These are phyloP conservation scores for Schoenoplectus triqueter DNA, from an alignment of 202 grass and related monocot genomes.

Conservation along the genomic window DNA sequence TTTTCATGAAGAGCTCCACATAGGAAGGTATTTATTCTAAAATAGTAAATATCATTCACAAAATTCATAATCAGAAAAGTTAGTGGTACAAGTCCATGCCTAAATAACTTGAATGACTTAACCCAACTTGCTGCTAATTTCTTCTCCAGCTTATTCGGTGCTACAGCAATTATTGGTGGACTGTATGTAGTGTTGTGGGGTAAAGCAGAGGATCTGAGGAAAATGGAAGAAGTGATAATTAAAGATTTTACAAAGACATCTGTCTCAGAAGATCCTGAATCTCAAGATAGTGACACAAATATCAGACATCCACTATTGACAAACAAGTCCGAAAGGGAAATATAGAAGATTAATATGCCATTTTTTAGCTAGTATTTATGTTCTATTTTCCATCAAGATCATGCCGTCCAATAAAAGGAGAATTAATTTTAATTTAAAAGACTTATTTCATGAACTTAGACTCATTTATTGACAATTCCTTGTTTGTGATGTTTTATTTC, in stretches of 20 bases:
- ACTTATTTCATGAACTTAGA: too few relatives aligned
- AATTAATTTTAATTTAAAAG: too few relatives aligned
- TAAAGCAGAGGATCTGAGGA: constrained; percentile 57
- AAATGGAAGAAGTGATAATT: not conserved
- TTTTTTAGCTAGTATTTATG: constrained; percentile 9
- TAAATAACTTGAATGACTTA: not conserved
- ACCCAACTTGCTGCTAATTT: not conserved
- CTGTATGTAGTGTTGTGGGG: constrained; percentile 76
- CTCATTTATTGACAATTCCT: too few relatives aligned
- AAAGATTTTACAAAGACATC: constrained; percentile 27
- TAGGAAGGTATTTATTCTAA: constrained; percentile 51
- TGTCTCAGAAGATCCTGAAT: constrained; percentile 21
- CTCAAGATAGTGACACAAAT: constrained; percentile 25
- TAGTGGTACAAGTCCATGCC: not conserved
- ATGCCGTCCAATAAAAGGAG: not conserved
- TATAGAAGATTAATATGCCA: not conserved
- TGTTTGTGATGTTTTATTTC: too few relatives aligned
- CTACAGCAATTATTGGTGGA: constrained; percentile 56
- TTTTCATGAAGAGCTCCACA: constrained; percentile 60
- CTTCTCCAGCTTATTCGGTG: constrained; percentile 54
- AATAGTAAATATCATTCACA: not conserved
- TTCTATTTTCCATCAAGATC: not conserved
- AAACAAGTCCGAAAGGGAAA: not conserved
- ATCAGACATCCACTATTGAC: constrained; percentile 49
- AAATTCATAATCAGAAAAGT: not conserved